Conservation (phyloP, 2,329 filamentous ascomycete species). For the Setomelanomma holmii region DNA sequence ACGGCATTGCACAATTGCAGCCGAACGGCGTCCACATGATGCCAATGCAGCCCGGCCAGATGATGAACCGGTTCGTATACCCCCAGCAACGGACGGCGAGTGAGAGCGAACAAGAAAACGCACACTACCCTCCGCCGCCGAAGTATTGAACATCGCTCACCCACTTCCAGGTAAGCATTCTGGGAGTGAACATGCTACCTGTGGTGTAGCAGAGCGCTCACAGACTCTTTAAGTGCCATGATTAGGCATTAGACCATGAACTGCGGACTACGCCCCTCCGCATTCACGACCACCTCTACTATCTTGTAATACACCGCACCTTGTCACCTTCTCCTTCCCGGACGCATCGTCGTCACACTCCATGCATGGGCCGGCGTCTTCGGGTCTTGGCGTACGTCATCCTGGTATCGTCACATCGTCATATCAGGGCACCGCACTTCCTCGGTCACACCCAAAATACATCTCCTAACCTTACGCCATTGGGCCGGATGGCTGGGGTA, state of each 20-base stretch:
- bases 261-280: slow-evolving; percentile 6
- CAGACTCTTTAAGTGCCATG: slow-evolving; percentile 9
- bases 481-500: slow-evolving; percentile 12
- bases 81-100: slow-evolving; percentile 28
- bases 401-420: slow-evolving; percentile 19
- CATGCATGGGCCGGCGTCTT: slow-evolving; percentile 37
- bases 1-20: slow-evolving; percentile 55
- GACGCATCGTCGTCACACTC: slow-evolving; percentile 28
- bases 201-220: slow-evolving; percentile 7
- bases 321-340: slow-evolving; percentile 27
- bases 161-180: slow-evolving; percentile 35
- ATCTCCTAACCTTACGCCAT: slow-evolving; percentile 19
- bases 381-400: slow-evolving; percentile 38
- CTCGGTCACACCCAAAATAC: slow-evolving; percentile 17
- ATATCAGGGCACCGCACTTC: slow-evolving; percentile 16
- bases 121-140: slow-evolving; percentile 27
- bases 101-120: slow-evolving; percentile 37
- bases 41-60: slow-evolving; percentile 47
- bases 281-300: slow-evolving; percentile 22
- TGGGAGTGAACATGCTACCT: slow-evolving; percentile 24
- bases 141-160: slow-evolving; percentile 39
- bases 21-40: slow-evolving; percentile 53
- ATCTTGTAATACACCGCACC: slow-evolving; percentile 39
- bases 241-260: slow-evolving; percentile 16
- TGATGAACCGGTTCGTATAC: slow-evolving; percentile 49